phyloP scores from a whole-genome alignment of 257 asterid genomes.

The Hygrophila difformis region DNA sequence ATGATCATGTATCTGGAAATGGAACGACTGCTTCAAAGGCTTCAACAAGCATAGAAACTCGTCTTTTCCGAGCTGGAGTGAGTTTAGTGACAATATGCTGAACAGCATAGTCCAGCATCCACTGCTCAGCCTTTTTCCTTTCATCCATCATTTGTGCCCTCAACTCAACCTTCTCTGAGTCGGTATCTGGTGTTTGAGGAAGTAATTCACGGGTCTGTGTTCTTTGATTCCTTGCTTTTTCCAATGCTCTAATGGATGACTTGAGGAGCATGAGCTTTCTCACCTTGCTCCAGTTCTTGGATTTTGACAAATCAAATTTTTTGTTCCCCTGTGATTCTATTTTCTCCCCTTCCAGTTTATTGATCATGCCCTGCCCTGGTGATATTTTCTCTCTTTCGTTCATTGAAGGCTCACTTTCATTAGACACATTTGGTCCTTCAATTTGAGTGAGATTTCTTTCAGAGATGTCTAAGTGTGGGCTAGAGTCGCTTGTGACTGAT shows the following conservation, averaged over 20 bases:
- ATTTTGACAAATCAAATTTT: slow-evolving; percentile 24
- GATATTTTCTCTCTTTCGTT: slow-evolving; percentile 5
- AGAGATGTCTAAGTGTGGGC: slow-evolving; percentile 27
- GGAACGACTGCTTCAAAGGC: slow-evolving; percentile 98
- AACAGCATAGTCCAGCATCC: slow-evolving; percentile 96
- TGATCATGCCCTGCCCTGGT: neutral
- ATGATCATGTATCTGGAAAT: slow-evolving; percentile 43
- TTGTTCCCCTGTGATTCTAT: slow-evolving; percentile 12
- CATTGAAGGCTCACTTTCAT: neutral
- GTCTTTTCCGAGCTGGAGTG: slow-evolving; percentile 64
- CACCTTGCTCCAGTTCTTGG: slow-evolving; percentile 80
- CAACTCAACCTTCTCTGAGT: slow-evolving; percentile 45
- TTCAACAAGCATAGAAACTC: slow-evolving; percentile 93
- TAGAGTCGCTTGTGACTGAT: slow-evolving; percentile 37
- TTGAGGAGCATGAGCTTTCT: slow-evolving; percentile 55
- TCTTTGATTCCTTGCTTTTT: slow-evolving; percentile 41
- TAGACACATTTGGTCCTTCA: slow-evolving; percentile 3
- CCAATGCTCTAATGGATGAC: slow-evolving; percentile 73
- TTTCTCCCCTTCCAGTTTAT: neutral
- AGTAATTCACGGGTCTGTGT: slow-evolving; percentile 11
- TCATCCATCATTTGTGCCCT: slow-evolving; percentile 66
- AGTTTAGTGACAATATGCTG: slow-evolving; percentile 62
- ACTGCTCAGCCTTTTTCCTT: slow-evolving; percentile 78
- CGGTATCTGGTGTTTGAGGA: slow-evolving; percentile 15
- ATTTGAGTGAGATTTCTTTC: slow-evolving; percentile 18